Evolutionary conservation across 768 basidiomycete genomes (phyloP), one percentile per base, ranked within the genome.

Genomic region (Suillus subaureus): DNA sequence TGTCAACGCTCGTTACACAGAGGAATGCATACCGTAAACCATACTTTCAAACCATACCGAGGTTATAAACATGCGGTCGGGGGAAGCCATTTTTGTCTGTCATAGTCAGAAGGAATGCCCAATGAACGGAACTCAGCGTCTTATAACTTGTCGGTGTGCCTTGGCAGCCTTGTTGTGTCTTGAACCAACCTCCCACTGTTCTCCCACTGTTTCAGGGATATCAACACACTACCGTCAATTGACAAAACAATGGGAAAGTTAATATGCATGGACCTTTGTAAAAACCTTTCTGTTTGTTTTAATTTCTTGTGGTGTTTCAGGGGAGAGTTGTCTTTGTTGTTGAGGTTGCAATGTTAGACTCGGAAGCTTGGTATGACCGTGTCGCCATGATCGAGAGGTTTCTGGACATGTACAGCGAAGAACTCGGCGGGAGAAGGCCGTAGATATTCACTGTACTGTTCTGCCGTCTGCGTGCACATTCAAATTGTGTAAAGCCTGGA

Each of bases 21-120:
- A 13, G 23, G 6, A 35, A 7, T 31, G 7, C 57, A 60, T 45
- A 64, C 63, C 63, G 21, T 61, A 64, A 26, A 64, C 26, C 8
- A 61, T 21, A 21, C 58, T 43, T 35, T 64, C 58, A 23, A 64
- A 42, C 63, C 63, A 64, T 39, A 37, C 18, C n/a, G 63, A 56
- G 31, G 39, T 61, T 42, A 64, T 13, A 28, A 57, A 64, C 63
- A 64, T 43, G 11, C 58, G 63, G 16, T 43, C 63, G 9, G 47
- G 28, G 13, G 63, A 12, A 42, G 23, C 13, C 43, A 33, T 63
- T 31, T 60, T 13, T 4, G 28, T 45, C 15, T 33, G 16, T 62
- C 37, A 40, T 61, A 31, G 31, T n/a, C 28, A 37, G 43, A 42
- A 33, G 26, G 28, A 9, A 62, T 28, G 31, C 4, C 7, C 57